Conservation (phyloP, 225 moss, liverwort and hornwort genomes). For the Climacium dendroides region DNA sequence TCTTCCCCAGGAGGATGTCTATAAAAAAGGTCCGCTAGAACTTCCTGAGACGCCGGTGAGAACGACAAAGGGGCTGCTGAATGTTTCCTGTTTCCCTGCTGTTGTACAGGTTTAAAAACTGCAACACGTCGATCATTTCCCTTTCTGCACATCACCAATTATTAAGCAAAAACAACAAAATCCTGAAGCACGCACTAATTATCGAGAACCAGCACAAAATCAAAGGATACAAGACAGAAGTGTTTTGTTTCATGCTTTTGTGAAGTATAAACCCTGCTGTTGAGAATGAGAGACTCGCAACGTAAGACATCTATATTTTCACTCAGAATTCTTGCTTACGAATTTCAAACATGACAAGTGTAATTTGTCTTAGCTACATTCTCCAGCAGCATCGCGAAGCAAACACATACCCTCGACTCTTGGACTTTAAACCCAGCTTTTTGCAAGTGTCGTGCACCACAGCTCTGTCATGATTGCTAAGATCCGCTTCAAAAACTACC, state of each 20-base stretch:
- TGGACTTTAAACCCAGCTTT: constrained; percentile 96
- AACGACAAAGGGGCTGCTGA: constrained; percentile 57
- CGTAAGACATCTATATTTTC: neutral
- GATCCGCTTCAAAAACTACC: constrained; percentile 72
- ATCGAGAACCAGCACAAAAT: neutral
- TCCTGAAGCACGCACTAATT: neutral
- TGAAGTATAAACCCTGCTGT: neutral
- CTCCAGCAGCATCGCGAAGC: neutral
- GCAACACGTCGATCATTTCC: constrained; percentile 66
- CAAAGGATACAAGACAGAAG: neutral
- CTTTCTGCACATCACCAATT: constrained; percentile 37
- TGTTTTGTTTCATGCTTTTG: neutral
- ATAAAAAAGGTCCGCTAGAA: constrained; percentile 52
- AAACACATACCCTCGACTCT: constrained; percentile 72
- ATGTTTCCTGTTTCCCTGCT: constrained; percentile 20
- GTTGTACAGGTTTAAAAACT: constrained; percentile 45
- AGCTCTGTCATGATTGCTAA: constrained; percentile 97
- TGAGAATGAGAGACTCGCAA: neutral
- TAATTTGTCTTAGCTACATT: neutral
- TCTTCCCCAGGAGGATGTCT: constrained; percentile 69
- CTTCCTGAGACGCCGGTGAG: constrained; percentile 58
- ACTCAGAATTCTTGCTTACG: neutral
- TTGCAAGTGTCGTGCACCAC: constrained; percentile 94
- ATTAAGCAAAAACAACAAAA: neutral
- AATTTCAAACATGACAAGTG: neutral